Percentiles rank a stretch among this genome's conserved stretches.
phyloP scores from a whole-genome alignment of 768 basidiomycete species.

The Gloeostereum incarnatum region DNA sequence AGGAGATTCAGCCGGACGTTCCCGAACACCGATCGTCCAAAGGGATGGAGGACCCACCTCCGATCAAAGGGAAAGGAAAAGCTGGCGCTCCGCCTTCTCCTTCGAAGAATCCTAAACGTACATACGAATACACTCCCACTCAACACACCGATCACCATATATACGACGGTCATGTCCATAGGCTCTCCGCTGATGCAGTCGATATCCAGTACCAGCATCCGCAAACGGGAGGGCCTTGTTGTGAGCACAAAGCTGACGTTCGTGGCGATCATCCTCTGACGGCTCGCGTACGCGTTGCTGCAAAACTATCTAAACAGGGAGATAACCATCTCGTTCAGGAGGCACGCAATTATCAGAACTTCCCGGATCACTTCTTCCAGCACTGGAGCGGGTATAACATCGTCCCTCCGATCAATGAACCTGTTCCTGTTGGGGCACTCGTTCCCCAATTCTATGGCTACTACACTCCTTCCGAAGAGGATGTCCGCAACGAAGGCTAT shows the following conservation, averaged over 20 bases:
- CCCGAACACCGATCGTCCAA: not conserved
- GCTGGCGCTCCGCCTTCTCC: not conserved
- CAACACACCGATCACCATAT: not conserved
- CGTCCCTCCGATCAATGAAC: conserved; percentile 16
- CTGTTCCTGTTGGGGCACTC: conserved; percentile 28
- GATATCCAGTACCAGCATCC: not conserved
- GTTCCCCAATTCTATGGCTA: conserved; percentile 46
- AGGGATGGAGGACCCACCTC: no score
- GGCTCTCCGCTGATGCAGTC: not conserved
- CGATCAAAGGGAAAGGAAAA: not conserved
- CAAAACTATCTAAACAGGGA: conserved; percentile 19
- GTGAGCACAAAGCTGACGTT: conserved; percentile 1
- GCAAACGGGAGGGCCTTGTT: conserved; percentile 1
- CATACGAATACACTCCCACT: not conserved
- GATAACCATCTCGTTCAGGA: conserved; percentile 18
- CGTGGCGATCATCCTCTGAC: conserved; percentile 1
- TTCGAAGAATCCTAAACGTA: not conserved
- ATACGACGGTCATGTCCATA: not conserved
- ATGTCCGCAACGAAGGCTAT: conserved; percentile 1
- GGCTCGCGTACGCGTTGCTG: conserved; percentile 11
- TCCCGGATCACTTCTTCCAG: conserved; percentile 22
- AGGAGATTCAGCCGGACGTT: not conserved
- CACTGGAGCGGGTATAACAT: conserved; percentile 25
- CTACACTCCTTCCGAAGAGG: conserved; percentile 19
- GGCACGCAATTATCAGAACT: conserved; percentile 16